These are phyloP conservation scores for Cercospora sp. DNA, from an alignment of 2,329 filamentous ascomycete species.

Conservation along the genomic window DNA sequence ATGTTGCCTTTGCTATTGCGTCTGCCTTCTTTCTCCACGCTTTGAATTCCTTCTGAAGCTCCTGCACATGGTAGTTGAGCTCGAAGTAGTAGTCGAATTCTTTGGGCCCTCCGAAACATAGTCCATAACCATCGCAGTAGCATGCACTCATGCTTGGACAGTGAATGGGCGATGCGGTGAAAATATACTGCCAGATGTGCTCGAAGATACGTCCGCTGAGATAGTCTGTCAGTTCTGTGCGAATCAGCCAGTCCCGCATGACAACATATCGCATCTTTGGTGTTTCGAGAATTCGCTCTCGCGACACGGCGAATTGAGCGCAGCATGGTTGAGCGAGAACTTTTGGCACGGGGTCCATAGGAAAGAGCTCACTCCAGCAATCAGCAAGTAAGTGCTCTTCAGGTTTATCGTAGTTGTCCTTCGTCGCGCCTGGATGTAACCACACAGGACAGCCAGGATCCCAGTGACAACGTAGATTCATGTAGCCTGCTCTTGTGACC, in stretches of 20 bases:
- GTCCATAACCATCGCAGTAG: slow-evolving; percentile 64
- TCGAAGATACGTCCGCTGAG: slow-evolving; percentile 63
- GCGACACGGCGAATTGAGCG: slow-evolving; percentile 62
- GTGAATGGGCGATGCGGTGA: slow-evolving; percentile 52
- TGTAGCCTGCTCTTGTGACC: slow-evolving; percentile 53
- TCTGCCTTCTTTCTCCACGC: slow-evolving; percentile 46
- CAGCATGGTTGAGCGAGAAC: slow-evolving; percentile 63
- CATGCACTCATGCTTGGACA: slow-evolving; percentile 58
- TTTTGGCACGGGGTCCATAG: slow-evolving; percentile 47
- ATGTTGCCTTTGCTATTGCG: slow-evolving; percentile 41
- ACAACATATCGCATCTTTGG: slow-evolving; percentile 56
- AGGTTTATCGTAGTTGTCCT: slow-evolving; percentile 41
- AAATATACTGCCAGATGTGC: slow-evolving; percentile 65
- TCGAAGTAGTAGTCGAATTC: slow-evolving; percentile 53
- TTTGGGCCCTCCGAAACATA: slow-evolving; percentile 58
- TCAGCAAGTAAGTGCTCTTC: slow-evolving; percentile 49
- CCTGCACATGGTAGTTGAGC: slow-evolving; percentile 45
- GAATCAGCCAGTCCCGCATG: slow-evolving; percentile 61
- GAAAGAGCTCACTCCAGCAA: slow-evolving; percentile 51
- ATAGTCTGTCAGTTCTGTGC: slow-evolving; percentile 57
- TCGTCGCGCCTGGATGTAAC: slow-evolving; percentile 51
- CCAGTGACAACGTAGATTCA: slow-evolving; percentile 59
- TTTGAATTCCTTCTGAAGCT: slow-evolving; percentile 45
- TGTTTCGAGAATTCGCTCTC: slow-evolving; percentile 56
- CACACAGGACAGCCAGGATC: slow-evolving; percentile 57